Evolutionary conservation across 176 grass and related monocot species (phyloP), one percentile per base, ranked within the genome.

Genomic region (Carex scoparia): DNA sequence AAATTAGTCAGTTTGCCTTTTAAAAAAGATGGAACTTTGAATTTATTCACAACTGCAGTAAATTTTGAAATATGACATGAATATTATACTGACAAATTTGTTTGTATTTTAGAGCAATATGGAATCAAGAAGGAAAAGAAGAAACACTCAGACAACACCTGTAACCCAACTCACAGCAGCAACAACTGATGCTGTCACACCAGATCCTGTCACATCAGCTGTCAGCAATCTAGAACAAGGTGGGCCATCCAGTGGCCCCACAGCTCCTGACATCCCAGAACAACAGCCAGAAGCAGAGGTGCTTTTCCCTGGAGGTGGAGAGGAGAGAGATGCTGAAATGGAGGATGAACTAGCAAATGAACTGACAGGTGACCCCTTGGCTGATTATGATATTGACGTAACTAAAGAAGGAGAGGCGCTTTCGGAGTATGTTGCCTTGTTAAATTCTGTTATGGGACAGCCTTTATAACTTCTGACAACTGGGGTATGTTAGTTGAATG

Each of bases 361-460:
- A 69, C 81, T 99, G 35, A 91, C 68, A 4, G 93, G 96, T 14
- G 91, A 99, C 64, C 85, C 90, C 27, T 73, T 99, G 4, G 91
- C 89, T 27, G 96, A 99, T 83, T 99, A 99, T 32, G 93, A 99
- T 85, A 87, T 99, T 58, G 91, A 99, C 28, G 81, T 95, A 31
- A 87, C 63, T 12, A 84, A 89, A 3, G 96, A 99, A 92, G 96
- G 93, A 1, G 85, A 95, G 61, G 93, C 96, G 19, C 86, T 99
- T 56, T 72, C 88, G 51, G 91, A 99, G 87, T 99, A 99, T 82
- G 33, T 89, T 62, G 84, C 87, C 69, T 84, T 95, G 59, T 37
- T 94, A 85, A 91, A 93, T 59, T 87, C 91, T 27, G 83, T 79
- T 87, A 30, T 84, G 19, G 88, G 64, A 35, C 12, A 54, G 16